These are phyloP conservation scores for Candida sphagnicola DNA, from an alignment of 805 yeast species.

Conservation along the genomic window DNA sequence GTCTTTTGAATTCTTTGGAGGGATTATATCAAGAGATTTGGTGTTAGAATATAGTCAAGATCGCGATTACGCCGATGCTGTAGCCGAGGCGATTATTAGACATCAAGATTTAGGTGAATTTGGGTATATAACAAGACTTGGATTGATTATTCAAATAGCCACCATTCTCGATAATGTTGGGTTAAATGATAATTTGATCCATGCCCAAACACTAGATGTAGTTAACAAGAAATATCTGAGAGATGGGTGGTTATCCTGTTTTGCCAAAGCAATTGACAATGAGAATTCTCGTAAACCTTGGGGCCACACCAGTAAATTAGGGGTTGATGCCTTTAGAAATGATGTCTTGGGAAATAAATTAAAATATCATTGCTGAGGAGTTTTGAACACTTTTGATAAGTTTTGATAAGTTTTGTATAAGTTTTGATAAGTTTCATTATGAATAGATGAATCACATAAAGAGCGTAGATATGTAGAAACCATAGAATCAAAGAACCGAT, in stretches of 20 bases:
- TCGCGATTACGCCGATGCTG: slow-evolving; percentile 30
- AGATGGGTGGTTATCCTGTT: slow-evolving; percentile 27
- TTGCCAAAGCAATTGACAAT: slow-evolving; percentile 27
- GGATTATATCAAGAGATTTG: slow-evolving; percentile 22
- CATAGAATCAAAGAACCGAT: too few species aligned
- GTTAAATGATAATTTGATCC: slow-evolving; percentile 21
- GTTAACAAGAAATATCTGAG: slow-evolving; percentile 21
- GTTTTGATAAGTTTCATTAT: too few species aligned
- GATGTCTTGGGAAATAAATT: slow-evolving; percentile 22
- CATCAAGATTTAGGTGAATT: slow-evolving; percentile 32
- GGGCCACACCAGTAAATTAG: slow-evolving; percentile 33
- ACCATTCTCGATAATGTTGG: slow-evolving; percentile 34
- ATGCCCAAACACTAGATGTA: slow-evolving; percentile 22
- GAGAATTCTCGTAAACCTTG: slow-evolving; percentile 29
- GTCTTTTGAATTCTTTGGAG: slow-evolving; percentile 34
- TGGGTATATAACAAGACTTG: slow-evolving; percentile 30
- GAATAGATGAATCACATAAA: too few species aligned
- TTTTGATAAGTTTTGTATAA: too few species aligned
- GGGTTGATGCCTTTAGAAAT: slow-evolving; percentile 23
- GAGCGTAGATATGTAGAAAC: too few species aligned
- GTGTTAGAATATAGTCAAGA: slow-evolving; percentile 18
- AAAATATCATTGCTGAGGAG: too few species aligned
- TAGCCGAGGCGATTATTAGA: slow-evolving; percentile 29
- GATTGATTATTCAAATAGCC: slow-evolving; percentile 27
- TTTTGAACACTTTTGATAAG: too few species aligned